These are phyloP conservation scores for Tulasnella sp. DNA, from an alignment of 768 basidiomycete species.

Conservation along the genomic window DNA sequence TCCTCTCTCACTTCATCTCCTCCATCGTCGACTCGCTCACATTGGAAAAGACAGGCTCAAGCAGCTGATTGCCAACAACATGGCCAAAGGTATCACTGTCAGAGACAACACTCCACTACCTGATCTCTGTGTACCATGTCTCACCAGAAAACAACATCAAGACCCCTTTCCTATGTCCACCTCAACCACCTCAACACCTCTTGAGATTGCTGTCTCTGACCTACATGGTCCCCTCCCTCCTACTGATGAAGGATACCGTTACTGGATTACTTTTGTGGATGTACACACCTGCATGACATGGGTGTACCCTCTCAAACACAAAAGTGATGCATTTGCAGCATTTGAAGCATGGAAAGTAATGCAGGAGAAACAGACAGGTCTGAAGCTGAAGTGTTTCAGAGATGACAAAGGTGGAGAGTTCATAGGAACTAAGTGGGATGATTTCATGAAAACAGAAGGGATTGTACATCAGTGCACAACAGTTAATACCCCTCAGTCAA, in stretches of 20 bases:
- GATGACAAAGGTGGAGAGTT: constrained; percentile 19
- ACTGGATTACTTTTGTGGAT: constrained; percentile 18
- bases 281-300: neutral
- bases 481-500: constrained; percentile 15
- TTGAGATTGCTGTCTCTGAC: constrained; percentile 14
- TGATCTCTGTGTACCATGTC: neutral
- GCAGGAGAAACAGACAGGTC: constrained; percentile 4
- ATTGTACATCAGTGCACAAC: constrained; percentile 14
- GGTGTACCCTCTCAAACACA: constrained; percentile 1
- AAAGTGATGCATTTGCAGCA: constrained; percentile 9
- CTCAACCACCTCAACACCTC: neutral
- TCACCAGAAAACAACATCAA: neutral
- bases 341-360: constrained; percentile 10
- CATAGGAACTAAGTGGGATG: constrained; percentile 1
- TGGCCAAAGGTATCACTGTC: neutral
- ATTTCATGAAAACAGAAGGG: neutral
- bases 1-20: no score
- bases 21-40: neutral
- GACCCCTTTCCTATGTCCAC: neutral
- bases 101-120: no score
- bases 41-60: neutral
- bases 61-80: neutral
- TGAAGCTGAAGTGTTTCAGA: neutral
- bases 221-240: constrained; percentile 5
- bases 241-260: constrained; percentile 1